Percentiles rank a stretch among this genome's conserved stretches.
Conservation (phyloP, 108 stramenopile species). For the Skeletonema potamos region DNA sequence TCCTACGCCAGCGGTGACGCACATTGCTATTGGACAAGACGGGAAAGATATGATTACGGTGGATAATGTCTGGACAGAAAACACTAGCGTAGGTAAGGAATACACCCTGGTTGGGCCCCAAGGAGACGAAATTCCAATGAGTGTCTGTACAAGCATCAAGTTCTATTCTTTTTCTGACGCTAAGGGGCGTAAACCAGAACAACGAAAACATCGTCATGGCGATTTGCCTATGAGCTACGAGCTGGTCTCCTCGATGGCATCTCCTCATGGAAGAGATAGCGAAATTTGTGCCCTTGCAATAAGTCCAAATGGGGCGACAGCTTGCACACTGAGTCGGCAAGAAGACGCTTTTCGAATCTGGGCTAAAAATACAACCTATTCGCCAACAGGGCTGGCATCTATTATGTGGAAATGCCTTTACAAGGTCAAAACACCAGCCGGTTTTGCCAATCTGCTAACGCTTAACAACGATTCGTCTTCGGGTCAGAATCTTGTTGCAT, state of each 20-base stretch:
- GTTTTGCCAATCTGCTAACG: conserved; percentile 57
- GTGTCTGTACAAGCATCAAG: conserved; percentile 62
- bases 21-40: conserved; percentile 47
- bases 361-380: conserved; percentile 30
- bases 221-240: conserved; percentile 46
- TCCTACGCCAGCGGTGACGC: conserved; percentile 66
- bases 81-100: conserved; percentile 48
- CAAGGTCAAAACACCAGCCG: conserved; percentile 72
- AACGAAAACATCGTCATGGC: conserved; percentile 18
- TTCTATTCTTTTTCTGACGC: conserved; percentile 59
- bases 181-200: conserved; percentile 15
- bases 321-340: conserved; percentile 76
- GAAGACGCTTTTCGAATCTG: conserved; percentile 84
- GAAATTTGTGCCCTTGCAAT: conserved; percentile 60
- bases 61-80: conserved; percentile 71
- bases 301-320: conserved; percentile 51
- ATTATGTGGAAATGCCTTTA: conserved; percentile 70
- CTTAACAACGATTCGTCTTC: conserved; percentile 16
- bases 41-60: conserved; percentile 71
- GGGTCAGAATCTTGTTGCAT: conserved; percentile 41
- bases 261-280: conserved; percentile 71
- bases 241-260: conserved; percentile 68
- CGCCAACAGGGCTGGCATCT: not conserved
- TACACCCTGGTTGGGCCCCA: conserved; percentile 15
- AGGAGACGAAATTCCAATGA: conserved; percentile 29